phyloP scores from a whole-genome alignment of 2,329 filamentous ascomycete genomes.

The Colletotrichum sp. region DNA sequence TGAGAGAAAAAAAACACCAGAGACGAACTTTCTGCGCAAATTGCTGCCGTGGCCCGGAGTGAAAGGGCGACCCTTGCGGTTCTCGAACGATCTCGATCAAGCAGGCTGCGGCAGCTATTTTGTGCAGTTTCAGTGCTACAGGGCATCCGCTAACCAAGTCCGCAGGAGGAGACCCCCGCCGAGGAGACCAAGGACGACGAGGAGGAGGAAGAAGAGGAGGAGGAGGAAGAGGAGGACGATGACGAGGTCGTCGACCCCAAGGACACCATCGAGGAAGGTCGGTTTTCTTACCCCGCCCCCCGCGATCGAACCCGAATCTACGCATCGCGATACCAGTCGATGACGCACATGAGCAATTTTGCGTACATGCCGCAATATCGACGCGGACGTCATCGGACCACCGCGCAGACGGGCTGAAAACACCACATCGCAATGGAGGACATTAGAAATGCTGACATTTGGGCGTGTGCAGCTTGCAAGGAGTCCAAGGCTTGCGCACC shows the following conservation, averaged over 20 bases:
- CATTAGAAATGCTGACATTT: slow-evolving; percentile 19
- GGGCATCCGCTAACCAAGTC: not conserved
- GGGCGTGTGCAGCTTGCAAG: slow-evolving; percentile 74
- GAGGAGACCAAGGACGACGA: slow-evolving; percentile 46
- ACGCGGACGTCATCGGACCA: not conserved
- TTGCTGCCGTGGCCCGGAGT: not conserved
- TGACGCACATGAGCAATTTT: slow-evolving; percentile 9
- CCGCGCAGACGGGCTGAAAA: not conserved
- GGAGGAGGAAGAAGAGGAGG: slow-evolving; percentile 56
- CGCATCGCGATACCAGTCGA: not conserved
- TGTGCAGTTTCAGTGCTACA: not conserved
- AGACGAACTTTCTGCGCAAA: slow-evolving; percentile 20
- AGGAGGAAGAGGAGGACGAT: slow-evolving; percentile 72
- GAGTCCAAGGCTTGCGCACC: slow-evolving; percentile 84
- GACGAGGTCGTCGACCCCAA: slow-evolving; percentile 86
- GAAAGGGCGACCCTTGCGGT: not conserved
- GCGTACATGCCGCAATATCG: not conserved
- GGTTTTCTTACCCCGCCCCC: slow-evolving; percentile 44
- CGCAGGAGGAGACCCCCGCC: slow-evolving; percentile 39
- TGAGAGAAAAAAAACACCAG: slow-evolving; percentile 31
- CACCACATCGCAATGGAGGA: not conserved
- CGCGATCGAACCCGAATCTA: not conserved
- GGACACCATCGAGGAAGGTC: slow-evolving; percentile 90
- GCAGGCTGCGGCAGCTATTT: not conserved
- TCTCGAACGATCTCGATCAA: not conserved